Percentiles rank a stretch among this genome's conserved stretches.
phyloP scores from a whole-genome alignment of 164 flowering plant genomes.

The Vitis rupestris region DNA sequence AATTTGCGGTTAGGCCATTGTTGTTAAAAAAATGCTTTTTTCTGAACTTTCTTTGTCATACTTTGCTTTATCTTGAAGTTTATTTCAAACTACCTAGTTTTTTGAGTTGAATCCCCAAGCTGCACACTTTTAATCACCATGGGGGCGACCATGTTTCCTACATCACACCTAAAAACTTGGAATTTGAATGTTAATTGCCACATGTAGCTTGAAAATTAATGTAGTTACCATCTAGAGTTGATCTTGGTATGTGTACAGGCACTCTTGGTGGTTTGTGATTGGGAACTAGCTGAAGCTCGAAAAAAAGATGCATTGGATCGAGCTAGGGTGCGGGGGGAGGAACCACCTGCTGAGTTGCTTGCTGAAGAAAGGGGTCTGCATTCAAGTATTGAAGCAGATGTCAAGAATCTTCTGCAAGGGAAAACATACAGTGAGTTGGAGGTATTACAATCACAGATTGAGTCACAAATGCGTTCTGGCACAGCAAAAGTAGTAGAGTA shows the following conservation, averaged over 20 bases:
- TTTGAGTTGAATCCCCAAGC: too few relatives aligned
- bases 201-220: not conserved
- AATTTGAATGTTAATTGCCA: too few relatives aligned
- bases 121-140: too few relatives aligned
- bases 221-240: not conserved
- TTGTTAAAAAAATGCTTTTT: too few relatives aligned
- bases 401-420: conserved; percentile 65
- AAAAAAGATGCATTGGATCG: conserved; percentile 90
- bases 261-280: conserved; percentile 86
- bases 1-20: too few relatives aligned
- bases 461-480: conserved; percentile 83
- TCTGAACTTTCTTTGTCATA: too few relatives aligned
- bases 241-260: conserved; percentile 50
- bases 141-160: too few relatives aligned
- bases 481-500: conserved; percentile 93
- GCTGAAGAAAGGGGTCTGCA: conserved; percentile 97
- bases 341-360: conserved; percentile 89
- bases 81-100: too few relatives aligned
- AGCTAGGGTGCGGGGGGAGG: conserved; percentile 96
- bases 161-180: too few relatives aligned
- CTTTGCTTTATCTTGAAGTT: too few relatives aligned
- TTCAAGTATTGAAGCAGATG: conserved; percentile 85
- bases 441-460: conserved; percentile 57
- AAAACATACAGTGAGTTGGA: conserved; percentile 69
- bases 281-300: conserved; percentile 93